Base-by-base conservation (phyloP, 106 monocot genomes). In the Phalaenopsis equestris region DNA sequence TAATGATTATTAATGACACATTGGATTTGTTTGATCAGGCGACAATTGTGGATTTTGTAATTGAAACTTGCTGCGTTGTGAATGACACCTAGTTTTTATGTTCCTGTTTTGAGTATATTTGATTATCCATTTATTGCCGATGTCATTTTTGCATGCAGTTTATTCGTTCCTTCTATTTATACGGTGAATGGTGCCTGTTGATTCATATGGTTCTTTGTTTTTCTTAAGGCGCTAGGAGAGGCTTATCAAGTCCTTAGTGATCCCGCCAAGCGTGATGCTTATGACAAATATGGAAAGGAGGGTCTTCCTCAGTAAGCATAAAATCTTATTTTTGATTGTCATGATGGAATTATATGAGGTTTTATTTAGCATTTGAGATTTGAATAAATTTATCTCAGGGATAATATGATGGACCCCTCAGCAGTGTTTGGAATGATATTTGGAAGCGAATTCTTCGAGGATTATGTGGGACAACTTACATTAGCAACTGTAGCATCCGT, bases 401-500 rank as follows among this genome's bases (percentile, higher is more conserved):
- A 94, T 67, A 55, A 83, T 47, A 90, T 97, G 93, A 83, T 92
- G 67, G 97, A 98, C 83, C 94, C 94, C 81, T 76, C 92, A 64
- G 89, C 94, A 88, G 97, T 98, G 49, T 98, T 94, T 87, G 97
- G 97, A 70, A 98, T 98, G 97, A 83, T 98, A 70, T 98, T 98
- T 89, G 97, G 97, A 84, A 98, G 94, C 89, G 97, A 98, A 37
- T 85, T 81, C 19, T 98, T 98, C 89, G 94, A 98, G 78, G 94
- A 98, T 82, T 98, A 98, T 91, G 84, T 98, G 46, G 97, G 94
- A 56, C 88, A 98, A 67, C 82, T 98, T 57, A 85, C 87, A 61
- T 85, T 94, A 68, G 97, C 94, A 84, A 88, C 86, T 74, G 81
- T 98, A 55, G 89, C 90, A 65, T 89, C 94, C 8, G 80, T 87